phyloP scores from a whole-genome alignment of 495 filamentous ascomycete species.

The Diplogelasinospora grovesii region DNA sequence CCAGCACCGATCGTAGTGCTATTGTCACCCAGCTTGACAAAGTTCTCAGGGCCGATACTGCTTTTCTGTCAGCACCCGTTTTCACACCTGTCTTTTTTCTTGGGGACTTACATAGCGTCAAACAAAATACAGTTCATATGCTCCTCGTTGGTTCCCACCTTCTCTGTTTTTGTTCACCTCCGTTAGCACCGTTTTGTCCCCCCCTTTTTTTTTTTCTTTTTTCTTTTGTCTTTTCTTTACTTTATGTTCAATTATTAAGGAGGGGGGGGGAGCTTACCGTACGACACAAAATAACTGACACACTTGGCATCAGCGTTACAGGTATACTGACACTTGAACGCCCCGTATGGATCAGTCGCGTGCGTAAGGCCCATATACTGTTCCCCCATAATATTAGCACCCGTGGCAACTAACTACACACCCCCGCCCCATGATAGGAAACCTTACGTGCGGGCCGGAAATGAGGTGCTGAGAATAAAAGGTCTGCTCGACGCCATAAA shows the following conservation, averaged over 20 bases:
- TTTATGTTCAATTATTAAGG: no score
- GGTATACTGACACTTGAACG: conserved; percentile 31
- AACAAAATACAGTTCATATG: conserved; percentile 26
- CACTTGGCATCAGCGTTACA: conserved; percentile 26
- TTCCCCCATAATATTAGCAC: no score
- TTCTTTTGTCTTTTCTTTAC: no score
- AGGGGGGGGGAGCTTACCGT: conserved; percentile 24
- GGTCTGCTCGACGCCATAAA: conserved; percentile 12
- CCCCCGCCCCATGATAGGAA: not conserved
- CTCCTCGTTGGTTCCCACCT: conserved; percentile 11
- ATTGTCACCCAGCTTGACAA: no score
- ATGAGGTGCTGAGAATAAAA: conserved; percentile 19
- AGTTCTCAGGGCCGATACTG: conserved; percentile 17
- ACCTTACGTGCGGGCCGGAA: conserved; percentile 22
- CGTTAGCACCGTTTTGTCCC: not conserved
- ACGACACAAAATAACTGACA: conserved; percentile 25
- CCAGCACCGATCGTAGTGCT: conserved; percentile 15
- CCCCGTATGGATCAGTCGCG: conserved; percentile 17
- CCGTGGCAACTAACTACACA: not conserved
- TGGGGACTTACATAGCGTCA: conserved; percentile 24
- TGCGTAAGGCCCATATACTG: conserved; percentile 17
- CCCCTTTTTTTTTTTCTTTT: no score
- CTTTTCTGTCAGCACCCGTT: not conserved
- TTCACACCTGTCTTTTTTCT: no score
- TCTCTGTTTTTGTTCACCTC: conserved; percentile 2